Conservation (phyloP, 1,139 yeast genomes). For the Nakaseomyces kungkrabaensis region DNA sequence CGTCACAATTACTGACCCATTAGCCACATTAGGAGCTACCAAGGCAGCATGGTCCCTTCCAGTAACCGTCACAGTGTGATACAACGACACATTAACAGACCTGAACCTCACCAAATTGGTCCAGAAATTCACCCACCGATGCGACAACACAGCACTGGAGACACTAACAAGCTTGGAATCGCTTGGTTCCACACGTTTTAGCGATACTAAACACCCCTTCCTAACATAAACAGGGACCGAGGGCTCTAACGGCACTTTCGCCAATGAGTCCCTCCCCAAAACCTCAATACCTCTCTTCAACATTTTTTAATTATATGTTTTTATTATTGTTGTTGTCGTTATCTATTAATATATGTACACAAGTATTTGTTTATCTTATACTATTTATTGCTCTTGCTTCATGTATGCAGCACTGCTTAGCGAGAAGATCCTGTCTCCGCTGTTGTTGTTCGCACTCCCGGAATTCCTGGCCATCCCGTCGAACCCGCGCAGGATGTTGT, state of each 20-base stretch:
- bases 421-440: conserved; percentile 80
- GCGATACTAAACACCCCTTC: conserved; percentile 7
- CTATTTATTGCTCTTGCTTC: conserved; percentile 39
- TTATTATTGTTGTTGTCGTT: background rate
- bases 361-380: conserved; percentile 8
- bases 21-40: conserved; percentile 13
- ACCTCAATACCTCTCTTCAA: conserved; percentile 5
- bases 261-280: conserved; percentile 10
- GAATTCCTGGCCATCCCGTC: conserved; percentile 58
- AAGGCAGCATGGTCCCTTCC: conserved; percentile 13
- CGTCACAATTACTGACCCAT: conserved; percentile 3
- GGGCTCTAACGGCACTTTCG: conserved; percentile 10
- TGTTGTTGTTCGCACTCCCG: conserved; percentile 48
- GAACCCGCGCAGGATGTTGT: conserved; percentile 53
- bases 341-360: too few relatives aligned
- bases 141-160: background rate
- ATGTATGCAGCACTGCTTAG: conserved; percentile 67
- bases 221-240: conserved; percentile 13
- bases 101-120: conserved; percentile 14
- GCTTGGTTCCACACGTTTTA: background rate
- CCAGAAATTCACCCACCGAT: conserved; percentile 19
- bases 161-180: background rate
- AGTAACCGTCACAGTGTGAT: conserved; percentile 16
- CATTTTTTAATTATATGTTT: background rate
- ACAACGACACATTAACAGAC: conserved; percentile 14